Evolutionary conservation across 2,329 filamentous ascomycete genomes (phyloP).

Genomic region (Hirsutella minnesotensis): DNA sequence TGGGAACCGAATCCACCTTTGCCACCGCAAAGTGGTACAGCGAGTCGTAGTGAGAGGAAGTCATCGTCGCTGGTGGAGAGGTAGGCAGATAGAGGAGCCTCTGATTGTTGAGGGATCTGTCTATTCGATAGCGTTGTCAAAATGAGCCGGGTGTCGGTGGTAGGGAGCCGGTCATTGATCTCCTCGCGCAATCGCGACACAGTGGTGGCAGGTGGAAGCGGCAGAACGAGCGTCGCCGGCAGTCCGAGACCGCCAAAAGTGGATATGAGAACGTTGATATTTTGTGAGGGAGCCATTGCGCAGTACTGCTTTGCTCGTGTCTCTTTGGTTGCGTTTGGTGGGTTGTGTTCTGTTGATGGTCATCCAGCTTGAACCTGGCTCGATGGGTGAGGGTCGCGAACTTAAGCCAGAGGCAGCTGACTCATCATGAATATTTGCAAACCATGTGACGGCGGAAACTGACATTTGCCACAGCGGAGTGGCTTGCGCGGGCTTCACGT

Average conservation of each 20-base stretch:
- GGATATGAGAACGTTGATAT: conserved; percentile 72
- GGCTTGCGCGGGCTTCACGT: conserved; percentile 17
- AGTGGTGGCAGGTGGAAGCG: conserved; percentile 52
- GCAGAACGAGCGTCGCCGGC: conserved; percentile 72
- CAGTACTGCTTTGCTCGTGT: conserved; percentile 16
- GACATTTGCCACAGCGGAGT: background rate
- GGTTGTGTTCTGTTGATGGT: background rate
- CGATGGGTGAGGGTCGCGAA: too few species aligned
- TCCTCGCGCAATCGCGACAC: conserved; percentile 54
- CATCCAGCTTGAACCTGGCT: too few species aligned
- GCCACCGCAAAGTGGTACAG: conserved; percentile 71
- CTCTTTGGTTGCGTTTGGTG: background rate
- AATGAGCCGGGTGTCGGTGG: conserved; percentile 48
- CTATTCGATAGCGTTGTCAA: conserved; percentile 75
- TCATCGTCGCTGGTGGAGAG: conserved; percentile 46
- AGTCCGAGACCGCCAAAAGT: conserved; percentile 75
- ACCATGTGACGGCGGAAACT: too few species aligned
- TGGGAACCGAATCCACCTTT: conserved; percentile 98
- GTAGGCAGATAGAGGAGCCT: conserved; percentile 46
- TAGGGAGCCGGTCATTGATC: conserved; percentile 51
- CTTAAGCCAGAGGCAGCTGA: too few species aligned
- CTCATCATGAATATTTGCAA: too few species aligned
- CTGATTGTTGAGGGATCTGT: conserved; percentile 45
- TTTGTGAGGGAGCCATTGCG: conserved; percentile 36
- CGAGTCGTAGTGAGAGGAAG: conserved; percentile 74